These are phyloP conservation scores for Chalciporus piperatus DNA, from an alignment of 768 basidiomycete species.

Conservation along the genomic window DNA sequence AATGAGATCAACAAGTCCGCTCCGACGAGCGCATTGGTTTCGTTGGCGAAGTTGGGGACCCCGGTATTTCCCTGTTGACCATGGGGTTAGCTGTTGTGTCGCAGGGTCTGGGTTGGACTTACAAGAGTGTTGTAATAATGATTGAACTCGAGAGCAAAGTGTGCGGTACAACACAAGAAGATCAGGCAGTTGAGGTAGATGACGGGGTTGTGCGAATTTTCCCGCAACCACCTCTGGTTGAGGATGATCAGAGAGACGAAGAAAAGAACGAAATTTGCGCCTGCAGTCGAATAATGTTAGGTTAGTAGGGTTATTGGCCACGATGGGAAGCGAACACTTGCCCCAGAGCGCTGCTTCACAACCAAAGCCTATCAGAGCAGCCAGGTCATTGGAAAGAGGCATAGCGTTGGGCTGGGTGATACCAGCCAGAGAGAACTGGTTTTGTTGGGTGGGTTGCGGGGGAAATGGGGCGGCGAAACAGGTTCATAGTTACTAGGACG, in stretches of 20 bases:
- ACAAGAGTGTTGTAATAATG: constrained; percentile 35
- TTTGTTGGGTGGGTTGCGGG: neutral
- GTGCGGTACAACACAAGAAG: constrained; percentile 32
- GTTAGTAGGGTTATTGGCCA: too few relatives aligned
- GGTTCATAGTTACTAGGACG: neutral
- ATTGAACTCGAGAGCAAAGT: constrained; percentile 35
- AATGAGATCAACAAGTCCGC: constrained; percentile 38
- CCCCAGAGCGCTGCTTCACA: constrained; percentile 38
- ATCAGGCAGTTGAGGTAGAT: constrained; percentile 29
- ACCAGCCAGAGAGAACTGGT: neutral
- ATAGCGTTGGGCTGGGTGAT: constrained; percentile 9
- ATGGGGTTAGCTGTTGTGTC: neutral
- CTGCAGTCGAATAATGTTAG: neutral
- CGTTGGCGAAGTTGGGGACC: constrained; percentile 26
- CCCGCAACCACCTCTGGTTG: constrained; percentile 3
- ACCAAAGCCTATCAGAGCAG: constrained; percentile 37
- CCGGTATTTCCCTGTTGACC: constrained; percentile 22
- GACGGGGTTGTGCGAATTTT: constrained; percentile 22
- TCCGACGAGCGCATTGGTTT: constrained; percentile 30
- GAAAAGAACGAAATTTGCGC: constrained; percentile 28
- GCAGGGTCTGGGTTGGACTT: constrained; percentile 6
- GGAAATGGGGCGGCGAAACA: neutral
- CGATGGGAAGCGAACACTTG: constrained; percentile 2
- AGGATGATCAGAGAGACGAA: constrained; percentile 27
- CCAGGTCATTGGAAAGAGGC: constrained; percentile 28